A percentile compares a stretch with the other conserved stretches of the same genome.
These are phyloP conservation scores for Cyclotella baltica DNA, from an alignment of 108 stramenopile species.

Conservation along the genomic window DNA sequence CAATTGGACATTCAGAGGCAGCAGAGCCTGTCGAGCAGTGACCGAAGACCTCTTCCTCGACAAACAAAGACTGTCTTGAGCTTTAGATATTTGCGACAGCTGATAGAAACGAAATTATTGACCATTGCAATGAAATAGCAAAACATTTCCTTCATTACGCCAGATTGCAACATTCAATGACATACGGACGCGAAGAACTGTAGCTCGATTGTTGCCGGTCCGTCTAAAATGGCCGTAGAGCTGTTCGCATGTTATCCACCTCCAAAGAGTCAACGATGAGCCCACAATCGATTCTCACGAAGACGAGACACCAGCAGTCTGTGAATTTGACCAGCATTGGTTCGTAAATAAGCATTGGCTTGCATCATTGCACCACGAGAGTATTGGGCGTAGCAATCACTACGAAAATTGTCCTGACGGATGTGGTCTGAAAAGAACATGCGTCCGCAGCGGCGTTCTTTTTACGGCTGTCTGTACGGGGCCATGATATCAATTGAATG, in stretches of 20 bases:
- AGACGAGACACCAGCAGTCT: not conserved
- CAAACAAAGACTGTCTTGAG: not conserved
- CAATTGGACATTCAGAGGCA: not conserved
- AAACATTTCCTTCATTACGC: slow-evolving; percentile 2
- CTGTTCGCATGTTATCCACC: not conserved
- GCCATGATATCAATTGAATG: too few relatives aligned
- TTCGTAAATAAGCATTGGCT: not conserved
- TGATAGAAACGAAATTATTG: slow-evolving; percentile 14
- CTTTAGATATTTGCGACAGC: not conserved
- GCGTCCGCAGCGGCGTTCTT: not conserved
- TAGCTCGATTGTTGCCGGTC: not conserved
- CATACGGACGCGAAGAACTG: not conserved
- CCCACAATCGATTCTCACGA: not conserved
- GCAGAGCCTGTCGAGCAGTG: not conserved
- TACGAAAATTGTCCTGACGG: not conserved
- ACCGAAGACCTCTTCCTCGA: not conserved
- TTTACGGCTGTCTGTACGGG: not conserved
- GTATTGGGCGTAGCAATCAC: not conserved
- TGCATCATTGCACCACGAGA: not conserved
- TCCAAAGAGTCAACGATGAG: not conserved
- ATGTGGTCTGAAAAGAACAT: not conserved
- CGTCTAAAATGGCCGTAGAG: not conserved
- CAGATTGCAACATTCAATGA: not conserved
- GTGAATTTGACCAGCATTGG: not conserved
- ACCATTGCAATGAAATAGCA: not conserved